These are phyloP conservation scores for Xylaria arbuscula DNA, from an alignment of 2,329 filamentous ascomycete species.

Conservation along the genomic window DNA sequence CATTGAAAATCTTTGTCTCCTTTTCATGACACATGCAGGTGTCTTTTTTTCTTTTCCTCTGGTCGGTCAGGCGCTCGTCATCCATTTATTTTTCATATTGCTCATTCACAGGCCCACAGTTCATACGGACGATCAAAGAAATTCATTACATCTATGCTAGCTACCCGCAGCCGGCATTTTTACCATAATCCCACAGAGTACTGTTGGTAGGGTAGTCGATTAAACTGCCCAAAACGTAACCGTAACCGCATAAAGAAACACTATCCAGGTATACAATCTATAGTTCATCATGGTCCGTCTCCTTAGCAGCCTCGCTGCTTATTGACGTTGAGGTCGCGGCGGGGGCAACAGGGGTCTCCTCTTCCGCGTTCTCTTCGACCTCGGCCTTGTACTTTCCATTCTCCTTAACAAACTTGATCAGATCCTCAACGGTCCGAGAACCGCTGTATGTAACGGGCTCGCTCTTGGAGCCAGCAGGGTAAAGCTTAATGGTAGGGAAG, in stretches of 20 bases:
- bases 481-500: slow-evolving; percentile 99
- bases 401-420: slow-evolving; percentile 92
- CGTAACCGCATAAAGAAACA: slow-evolving; percentile 44
- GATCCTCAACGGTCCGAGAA: slow-evolving; percentile 88
- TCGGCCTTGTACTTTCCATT: slow-evolving; percentile 90
- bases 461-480: slow-evolving; percentile 88
- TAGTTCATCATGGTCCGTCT: slow-evolving; percentile 76
- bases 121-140: slow-evolving; percentile 30
- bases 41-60: slow-evolving; percentile 11
- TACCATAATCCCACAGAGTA: slow-evolving; percentile 42
- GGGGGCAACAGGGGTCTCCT: slow-evolving; percentile 63
- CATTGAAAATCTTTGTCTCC: slow-evolving; percentile 28
- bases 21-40: neutral
- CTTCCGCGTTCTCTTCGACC: slow-evolving; percentile 67
- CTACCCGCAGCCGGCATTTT: slow-evolving; percentile 46
- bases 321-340: slow-evolving; percentile 64
- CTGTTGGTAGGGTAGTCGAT: slow-evolving; percentile 42
- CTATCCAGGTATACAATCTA: slow-evolving; percentile 60
- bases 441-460: slow-evolving; percentile 88
- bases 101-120: slow-evolving; percentile 24
- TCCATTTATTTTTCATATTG: neutral
- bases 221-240: slow-evolving; percentile 40
- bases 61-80: neutral
- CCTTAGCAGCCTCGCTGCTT: slow-evolving; percentile 58
- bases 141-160: slow-evolving; percentile 47